phyloP scores from a whole-genome alignment of 164 flowering plant species.

The Warburgia ugandensis region DNA sequence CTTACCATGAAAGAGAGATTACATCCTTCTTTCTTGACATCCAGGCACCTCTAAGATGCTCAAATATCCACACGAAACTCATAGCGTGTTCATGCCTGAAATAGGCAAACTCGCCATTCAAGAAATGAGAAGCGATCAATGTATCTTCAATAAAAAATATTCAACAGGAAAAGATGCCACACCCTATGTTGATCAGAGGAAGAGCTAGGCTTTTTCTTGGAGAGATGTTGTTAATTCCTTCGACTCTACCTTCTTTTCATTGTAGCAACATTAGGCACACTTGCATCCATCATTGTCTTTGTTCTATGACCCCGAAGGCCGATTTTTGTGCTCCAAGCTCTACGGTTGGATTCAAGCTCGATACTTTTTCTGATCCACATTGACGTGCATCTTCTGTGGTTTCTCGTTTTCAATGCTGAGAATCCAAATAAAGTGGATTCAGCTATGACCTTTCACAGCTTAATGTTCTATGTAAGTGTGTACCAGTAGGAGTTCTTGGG shows the following conservation, averaged over 20 bases:
- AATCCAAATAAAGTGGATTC: constrained; percentile 48
- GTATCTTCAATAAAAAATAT: too few species aligned
- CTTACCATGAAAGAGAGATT: too few species aligned
- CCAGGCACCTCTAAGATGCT: too few species aligned
- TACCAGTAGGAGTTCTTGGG: constrained; percentile 29
- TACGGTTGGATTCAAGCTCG: constrained; percentile 23
- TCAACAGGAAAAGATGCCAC: too few species aligned
- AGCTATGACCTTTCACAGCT: constrained; percentile 24
- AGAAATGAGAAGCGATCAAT: too few species aligned
- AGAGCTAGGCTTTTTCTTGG: constrained; percentile 25
- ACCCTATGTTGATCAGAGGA: too few species aligned
- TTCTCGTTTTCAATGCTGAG: constrained; percentile 21
- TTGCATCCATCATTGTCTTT: constrained; percentile 19
- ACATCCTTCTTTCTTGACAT: too few species aligned
- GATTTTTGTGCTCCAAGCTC: constrained; percentile 24
- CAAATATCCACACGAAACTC: too few species aligned
- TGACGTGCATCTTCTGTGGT: constrained; percentile 26
- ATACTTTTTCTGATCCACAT: constrained; percentile 10
- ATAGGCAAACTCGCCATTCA: too few species aligned
- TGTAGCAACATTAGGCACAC: constrained; percentile 10
- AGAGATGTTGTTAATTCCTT: constrained; percentile 25
- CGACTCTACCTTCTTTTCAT: constrained; percentile 16
- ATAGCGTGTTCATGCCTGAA: too few species aligned
- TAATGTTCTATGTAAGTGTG: constrained; percentile 17
- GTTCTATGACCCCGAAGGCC: constrained; percentile 40